Base-by-base conservation (phyloP, 2,329 filamentous ascomycete species). In the Pyrenophora tritici-repentis region DNA sequence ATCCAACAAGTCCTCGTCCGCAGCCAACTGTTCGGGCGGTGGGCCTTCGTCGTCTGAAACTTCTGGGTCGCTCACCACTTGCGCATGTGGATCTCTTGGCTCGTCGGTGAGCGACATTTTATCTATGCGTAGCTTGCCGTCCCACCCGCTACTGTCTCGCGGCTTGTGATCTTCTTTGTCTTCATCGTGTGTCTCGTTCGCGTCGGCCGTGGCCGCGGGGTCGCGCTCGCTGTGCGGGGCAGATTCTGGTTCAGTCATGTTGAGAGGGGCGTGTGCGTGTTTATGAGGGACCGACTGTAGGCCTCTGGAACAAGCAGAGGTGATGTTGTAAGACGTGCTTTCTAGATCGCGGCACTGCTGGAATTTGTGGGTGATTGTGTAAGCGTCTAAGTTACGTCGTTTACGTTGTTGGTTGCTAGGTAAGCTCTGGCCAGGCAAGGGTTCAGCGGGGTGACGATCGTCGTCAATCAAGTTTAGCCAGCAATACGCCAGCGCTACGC, bases 91-190 rank as follows among this genome's bases (percentile, higher is more conserved):
- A 38, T 70, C 66, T 32, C 50, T 54, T 6, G 62, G 61, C 17
- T 62, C 59, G 40, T 66, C 63, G 9, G 48, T 54, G 20, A 70
- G 47, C 2, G 86, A 81, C 68, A 83, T 87, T 65, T 86, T 86
- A 55, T 89, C 86, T 42, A 96, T 76, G 33, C 90, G 82, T 52
- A 93, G 80, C 76, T 93, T 93, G 57, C 90, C 90, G 72, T 93
- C 90, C 90, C 90, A 93, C 55, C 90, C 90, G 65, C 75, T 77
- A 60, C 72, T 75, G 42, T 76, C 70, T 46, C 68, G 50, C 31
- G 70, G 71, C 32, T 61, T 67, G 53, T 68, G 58, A 40, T 66
- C 65, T 20, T 67, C 62, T 12, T 52, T 57, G 24, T 66, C 59
- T n/a, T 61, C 45, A 32, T 67, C 54, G 44, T 46, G 59, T 41